Conservation (phyloP, 768 basidiomycete species). For the Coprinopsis cinerea region DNA sequence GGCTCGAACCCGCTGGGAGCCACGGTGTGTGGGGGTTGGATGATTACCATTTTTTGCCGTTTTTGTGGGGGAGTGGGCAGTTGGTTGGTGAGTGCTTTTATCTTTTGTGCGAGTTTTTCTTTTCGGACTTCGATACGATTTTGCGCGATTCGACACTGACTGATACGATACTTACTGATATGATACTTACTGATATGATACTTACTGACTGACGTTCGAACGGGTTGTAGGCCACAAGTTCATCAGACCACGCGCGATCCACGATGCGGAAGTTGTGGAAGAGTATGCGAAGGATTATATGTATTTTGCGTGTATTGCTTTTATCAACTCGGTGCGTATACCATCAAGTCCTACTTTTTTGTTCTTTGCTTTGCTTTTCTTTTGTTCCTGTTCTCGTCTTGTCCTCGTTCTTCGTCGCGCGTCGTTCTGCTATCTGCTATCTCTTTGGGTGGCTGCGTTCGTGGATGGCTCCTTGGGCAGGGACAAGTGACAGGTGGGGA, state of each 20-base stretch:
- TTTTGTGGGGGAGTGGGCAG: constrained; percentile 82
- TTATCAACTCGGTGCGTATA: constrained; percentile 92
- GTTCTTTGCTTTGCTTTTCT: not conserved
- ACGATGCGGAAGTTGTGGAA: constrained; percentile 85
- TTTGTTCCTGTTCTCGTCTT: not conserved
- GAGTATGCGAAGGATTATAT: constrained; percentile 92
- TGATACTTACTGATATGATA: no score
- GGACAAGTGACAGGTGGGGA: no score
- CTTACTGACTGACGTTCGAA: no score
- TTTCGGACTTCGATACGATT: no score
- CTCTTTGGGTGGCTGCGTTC: no score
- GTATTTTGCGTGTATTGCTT: constrained; percentile 93
- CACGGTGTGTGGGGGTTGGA: constrained; percentile 98
- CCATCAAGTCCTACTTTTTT: no score
- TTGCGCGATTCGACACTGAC: no score
- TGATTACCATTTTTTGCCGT: constrained; percentile 95
- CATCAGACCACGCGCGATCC: constrained; percentile 87
- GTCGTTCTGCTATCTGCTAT: no score
- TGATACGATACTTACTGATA: no score
- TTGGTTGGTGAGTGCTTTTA: constrained; percentile 41
- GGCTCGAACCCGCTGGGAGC: constrained; percentile 98
- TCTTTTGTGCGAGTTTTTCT: not conserved
- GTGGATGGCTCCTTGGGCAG: no score
- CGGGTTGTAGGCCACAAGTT: constrained; percentile 73
- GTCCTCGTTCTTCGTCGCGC: not conserved